A percentile compares a stretch with the other conserved stretches of the same genome.
phyloP scores from a whole-genome alignment of 2,329 filamentous ascomycete species.

The Parasarocladium wereldwijsianum region DNA sequence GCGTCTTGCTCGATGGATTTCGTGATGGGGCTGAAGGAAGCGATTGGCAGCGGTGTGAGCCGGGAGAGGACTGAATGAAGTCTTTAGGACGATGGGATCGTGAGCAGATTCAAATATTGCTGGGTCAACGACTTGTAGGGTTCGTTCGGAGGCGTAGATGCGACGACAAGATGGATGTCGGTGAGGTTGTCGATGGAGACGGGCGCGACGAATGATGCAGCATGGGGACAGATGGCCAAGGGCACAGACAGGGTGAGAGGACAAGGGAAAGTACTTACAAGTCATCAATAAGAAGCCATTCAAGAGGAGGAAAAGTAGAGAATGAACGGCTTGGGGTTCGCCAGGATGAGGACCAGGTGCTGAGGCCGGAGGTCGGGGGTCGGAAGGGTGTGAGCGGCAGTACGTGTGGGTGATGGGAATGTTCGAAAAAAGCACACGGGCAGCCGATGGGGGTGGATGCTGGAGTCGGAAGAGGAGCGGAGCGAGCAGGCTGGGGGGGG shows the following conservation, averaged over 20 bases:
- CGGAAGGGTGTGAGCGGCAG: conserved; percentile 6
- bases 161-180: no score
- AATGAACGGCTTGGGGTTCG: background rate
- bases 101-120: no score
- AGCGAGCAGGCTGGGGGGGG: background rate
- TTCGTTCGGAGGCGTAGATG: no score
- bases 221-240: no score
- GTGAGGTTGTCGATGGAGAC: conserved; percentile 2
- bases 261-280: conserved; percentile 27
- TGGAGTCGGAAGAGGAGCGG: conserved; percentile 1
- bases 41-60: conserved; percentile 24
- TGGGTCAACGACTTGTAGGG: no score
- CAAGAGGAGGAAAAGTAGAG: conserved; percentile 11
- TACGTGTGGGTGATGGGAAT: conserved; percentile 6
- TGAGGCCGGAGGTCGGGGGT: conserved; percentile 4
- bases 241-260: conserved; percentile 6
- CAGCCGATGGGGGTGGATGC: conserved; percentile 5
- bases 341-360: conserved; percentile 3
- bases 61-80: conserved; percentile 1
- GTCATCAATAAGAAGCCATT: conserved; percentile 27
- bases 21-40: conserved; percentile 27
- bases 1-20: conserved; percentile 30
- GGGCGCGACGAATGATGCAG: no score
- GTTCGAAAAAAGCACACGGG: conserved; percentile 8
- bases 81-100: background rate